A percentile compares a stretch with the other conserved stretches of the same genome.
phyloP scores from a whole-genome alignment of 1,139 yeast species.

The Geotrichum klebahnii region DNA sequence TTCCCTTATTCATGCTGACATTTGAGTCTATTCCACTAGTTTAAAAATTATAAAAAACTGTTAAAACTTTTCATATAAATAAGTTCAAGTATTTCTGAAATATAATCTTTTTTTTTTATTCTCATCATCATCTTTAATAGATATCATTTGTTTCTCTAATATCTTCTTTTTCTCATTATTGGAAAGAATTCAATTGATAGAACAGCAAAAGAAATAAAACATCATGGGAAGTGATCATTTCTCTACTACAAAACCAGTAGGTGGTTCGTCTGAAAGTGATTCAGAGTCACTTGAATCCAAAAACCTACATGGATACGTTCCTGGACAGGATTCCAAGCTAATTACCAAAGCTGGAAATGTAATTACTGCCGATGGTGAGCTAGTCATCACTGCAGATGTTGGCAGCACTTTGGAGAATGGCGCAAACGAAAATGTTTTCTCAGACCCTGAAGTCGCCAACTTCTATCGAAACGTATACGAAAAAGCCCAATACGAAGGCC shows the following conservation, averaged over 20 bases:
- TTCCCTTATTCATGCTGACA: too few species aligned
- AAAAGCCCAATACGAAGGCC: constrained; percentile 45
- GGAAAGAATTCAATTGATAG: too few species aligned
- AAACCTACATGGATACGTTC: constrained; percentile 2
- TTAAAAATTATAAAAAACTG: neutral
- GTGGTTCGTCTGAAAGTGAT: constrained; percentile 1
- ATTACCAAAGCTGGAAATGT: constrained; percentile 26
- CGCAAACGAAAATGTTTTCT: constrained; percentile 25
- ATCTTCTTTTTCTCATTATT: too few species aligned
- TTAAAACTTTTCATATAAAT: too few species aligned
- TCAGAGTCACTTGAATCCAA: neutral
- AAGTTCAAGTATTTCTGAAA: too few species aligned
- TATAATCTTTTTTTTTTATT: too few species aligned
- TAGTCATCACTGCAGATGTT: constrained; percentile 13
- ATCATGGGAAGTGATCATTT: too few species aligned
- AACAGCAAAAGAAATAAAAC: neutral
- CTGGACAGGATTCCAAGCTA: constrained; percentile 8
- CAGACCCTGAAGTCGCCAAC: constrained; percentile 45
- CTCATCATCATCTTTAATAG: too few species aligned
- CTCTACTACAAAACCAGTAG: too few species aligned
- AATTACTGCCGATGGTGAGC: constrained; percentile 27
- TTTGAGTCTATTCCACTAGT: too few species aligned
- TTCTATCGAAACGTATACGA: constrained; percentile 45
- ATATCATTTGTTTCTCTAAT: neutral
- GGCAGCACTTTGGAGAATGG: neutral